phyloP scores from a whole-genome alignment of 129 eudicot genomes.

The Saussurea involucrata region DNA sequence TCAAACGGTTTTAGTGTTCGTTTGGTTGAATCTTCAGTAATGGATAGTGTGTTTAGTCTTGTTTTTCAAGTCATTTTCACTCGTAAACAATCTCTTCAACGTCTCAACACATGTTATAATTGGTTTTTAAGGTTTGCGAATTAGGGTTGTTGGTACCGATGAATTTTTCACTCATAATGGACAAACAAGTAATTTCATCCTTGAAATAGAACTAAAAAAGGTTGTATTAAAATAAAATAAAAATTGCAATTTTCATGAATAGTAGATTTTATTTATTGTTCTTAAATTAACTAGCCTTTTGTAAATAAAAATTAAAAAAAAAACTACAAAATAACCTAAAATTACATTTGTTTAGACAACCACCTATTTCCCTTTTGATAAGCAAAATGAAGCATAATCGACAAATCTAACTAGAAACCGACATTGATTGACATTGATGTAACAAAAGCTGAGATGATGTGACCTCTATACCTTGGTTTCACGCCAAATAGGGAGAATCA shows the following conservation, averaged over 20 bases:
- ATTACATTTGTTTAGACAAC: too few relatives aligned
- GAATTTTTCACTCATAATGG: not conserved
- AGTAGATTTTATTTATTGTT: not conserved
- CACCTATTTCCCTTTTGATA: too few relatives aligned
- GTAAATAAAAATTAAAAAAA: too few relatives aligned
- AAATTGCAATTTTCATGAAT: not conserved
- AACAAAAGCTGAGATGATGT: too few relatives aligned
- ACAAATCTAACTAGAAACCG: too few relatives aligned
- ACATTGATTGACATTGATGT: too few relatives aligned
- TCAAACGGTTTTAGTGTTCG: not conserved
- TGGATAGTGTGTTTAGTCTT: not conserved
- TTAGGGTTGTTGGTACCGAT: not conserved
- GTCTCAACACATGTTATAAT: not conserved
- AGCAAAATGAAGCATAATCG: too few relatives aligned
- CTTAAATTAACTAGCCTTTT: too few relatives aligned
- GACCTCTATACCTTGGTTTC: too few relatives aligned
- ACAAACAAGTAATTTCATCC: not conserved
- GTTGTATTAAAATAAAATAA: too few relatives aligned
- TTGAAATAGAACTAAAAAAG: not conserved
- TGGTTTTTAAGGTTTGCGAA: not conserved
- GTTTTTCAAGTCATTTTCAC: not conserved
- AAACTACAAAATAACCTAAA: too few relatives aligned
- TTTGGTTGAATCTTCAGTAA: not conserved
- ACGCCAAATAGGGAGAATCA: too few relatives aligned
- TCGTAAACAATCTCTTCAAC: not conserved